phyloP scores from a whole-genome alignment of 148 eudicot species.

The Limonium bicolor region DNA sequence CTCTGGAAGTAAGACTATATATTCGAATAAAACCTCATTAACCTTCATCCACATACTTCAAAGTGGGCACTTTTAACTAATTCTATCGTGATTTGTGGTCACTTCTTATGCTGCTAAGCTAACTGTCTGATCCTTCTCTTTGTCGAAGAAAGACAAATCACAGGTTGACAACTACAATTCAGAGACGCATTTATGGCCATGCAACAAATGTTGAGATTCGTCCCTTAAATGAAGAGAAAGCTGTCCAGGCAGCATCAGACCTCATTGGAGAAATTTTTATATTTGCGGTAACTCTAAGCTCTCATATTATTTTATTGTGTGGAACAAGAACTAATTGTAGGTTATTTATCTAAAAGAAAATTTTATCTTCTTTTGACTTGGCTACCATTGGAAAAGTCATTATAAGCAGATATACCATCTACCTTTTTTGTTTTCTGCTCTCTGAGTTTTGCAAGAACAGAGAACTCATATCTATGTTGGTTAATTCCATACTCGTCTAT shows the following conservation, averaged over 20 bases:
- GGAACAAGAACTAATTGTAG: no score
- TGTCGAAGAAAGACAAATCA: constrained; percentile 47
- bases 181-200: constrained; percentile 83
- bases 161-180: constrained; percentile 62
- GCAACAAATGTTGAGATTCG: constrained; percentile 88
- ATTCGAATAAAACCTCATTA: no score
- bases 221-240: constrained; percentile 86
- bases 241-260: constrained; percentile 85
- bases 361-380: no score
- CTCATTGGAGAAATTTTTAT: constrained; percentile 82
- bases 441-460: no score
- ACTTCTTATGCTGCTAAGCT: neutral
- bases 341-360: no score
- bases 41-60: no score
- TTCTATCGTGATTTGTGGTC: neutral
- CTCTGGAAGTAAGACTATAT: no score
- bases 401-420: no score
- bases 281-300: constrained; percentile 50
- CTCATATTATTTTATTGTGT: no score
- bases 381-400: no score
- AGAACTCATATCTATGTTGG: neutral
- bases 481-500: neutral
- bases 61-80: no score
- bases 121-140: neutral
- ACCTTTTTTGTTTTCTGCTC: no score